Evolutionary conservation across 2,329 filamentous ascomycete species (phyloP), one percentile per base, ranked within the genome.

Genomic region (Boeremia exigua): DNA sequence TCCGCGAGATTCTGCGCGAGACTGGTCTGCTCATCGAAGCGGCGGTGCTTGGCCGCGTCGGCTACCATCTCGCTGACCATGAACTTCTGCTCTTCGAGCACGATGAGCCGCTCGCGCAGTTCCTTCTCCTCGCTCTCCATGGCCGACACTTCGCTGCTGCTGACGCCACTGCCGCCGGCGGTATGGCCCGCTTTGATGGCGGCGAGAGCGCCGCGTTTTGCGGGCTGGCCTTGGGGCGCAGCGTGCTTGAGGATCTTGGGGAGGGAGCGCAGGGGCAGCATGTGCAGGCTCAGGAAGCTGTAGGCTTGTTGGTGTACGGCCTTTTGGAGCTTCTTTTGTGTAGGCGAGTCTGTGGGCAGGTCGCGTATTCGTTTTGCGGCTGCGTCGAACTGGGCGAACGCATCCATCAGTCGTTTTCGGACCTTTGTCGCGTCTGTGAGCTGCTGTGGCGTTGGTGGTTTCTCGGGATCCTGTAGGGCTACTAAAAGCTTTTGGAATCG

Each of bases 21-120:
- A 10, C 90, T 91, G 52, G 86, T 85, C 2, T 96, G 90, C 75
- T 97, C 93, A 68, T 96, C 93, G 63, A 96, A 96, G 55, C 91
- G 87, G 27, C 91, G 81, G 10, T 89, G 85, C 37, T 87, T 88
- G 43, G 88, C 88, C 0, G 92, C 91, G 57, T 88, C 86, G 7
- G 85, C 85, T 39, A 96, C 86, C 92, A 96, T 96, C 65, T 91
- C 87, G 33, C 88, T 86, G 0, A 97, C 92, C 77, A 96, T 86
- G 75, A 96, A 96, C 61, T 88, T 89, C 74, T 97, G 93, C 76
- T 97, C 93, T 73, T 96, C 92, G 1, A 97, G 81, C 6, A 97
- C 88, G 28, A 95, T 89, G 11, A 96, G 79, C 4, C 87, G 82
- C 68, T 96, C 92, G 14, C 89, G 85, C 1, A 96, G 78, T 17